These are phyloP conservation scores for Globisporangium echinulatum DNA, from an alignment of 352 stramenopile genomes.

Conservation along the genomic window DNA sequence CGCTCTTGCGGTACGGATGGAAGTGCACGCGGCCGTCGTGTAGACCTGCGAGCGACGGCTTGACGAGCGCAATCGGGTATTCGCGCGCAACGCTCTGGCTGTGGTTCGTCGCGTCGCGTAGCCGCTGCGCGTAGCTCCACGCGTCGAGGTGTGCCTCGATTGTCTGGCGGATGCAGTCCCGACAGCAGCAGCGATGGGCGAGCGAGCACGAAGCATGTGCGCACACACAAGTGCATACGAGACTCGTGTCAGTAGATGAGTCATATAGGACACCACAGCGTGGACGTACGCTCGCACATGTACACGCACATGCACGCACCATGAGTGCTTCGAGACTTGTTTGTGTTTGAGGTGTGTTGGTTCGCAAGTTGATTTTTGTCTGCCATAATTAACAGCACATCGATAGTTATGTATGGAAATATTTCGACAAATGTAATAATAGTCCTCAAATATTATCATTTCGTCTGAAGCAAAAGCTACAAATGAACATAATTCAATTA, in stretches of 20 bases:
- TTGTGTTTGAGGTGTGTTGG: too few species aligned
- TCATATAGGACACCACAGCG: background rate
- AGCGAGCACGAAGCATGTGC: too few species aligned
- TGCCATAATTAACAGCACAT: too few species aligned
- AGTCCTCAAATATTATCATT: background rate
- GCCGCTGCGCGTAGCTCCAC: conserved; percentile 42
- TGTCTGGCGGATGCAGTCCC: too few species aligned
- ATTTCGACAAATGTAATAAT: too few species aligned
- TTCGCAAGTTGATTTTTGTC: too few species aligned
- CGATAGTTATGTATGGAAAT: too few species aligned
- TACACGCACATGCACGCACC: background rate
- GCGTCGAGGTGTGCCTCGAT: conserved; percentile 23
- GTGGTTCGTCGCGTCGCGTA: conserved; percentile 38
- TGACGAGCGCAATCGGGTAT: conserved; percentile 36
- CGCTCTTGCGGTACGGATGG: conserved; percentile 3
- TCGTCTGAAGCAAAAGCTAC: too few species aligned
- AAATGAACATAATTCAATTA: too few species aligned
- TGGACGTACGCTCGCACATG: background rate
- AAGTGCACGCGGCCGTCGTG: conserved; percentile 4
- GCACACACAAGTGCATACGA: background rate
- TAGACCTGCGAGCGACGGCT: conserved; percentile 3
- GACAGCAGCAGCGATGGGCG: too few species aligned
- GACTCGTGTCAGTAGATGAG: background rate
- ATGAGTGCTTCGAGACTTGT: background rate
- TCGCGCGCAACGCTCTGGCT: conserved; percentile 36